Conservation (phyloP, 2,329 filamentous ascomycete genomes). For the Ophioceras dolichostomum region DNA sequence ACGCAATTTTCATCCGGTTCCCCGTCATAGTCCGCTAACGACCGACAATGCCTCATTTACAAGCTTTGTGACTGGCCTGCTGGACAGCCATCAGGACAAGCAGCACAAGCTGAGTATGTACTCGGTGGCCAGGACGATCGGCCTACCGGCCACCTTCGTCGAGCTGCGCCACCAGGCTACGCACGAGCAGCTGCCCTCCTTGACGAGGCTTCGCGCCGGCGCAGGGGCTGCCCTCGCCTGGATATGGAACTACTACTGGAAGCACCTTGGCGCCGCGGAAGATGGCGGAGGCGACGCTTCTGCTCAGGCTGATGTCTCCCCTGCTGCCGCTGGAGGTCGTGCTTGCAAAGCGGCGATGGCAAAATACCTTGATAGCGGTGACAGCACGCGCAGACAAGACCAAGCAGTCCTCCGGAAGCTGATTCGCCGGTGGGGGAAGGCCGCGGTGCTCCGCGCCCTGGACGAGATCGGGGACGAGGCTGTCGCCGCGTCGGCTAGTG, state of each 20-base stretch:
- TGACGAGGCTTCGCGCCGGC: conserved; percentile 59
- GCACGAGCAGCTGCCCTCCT: conserved; percentile 72
- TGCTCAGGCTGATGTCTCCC: not conserved
- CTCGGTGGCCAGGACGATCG: conserved; percentile 53
- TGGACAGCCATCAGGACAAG: conserved; percentile 61
- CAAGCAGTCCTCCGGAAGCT: conserved; percentile 9
- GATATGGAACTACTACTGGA: conserved; percentile 90
- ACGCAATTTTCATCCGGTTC: too few species aligned
- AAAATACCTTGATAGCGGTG: conserved; percentile 18
- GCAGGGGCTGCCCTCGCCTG: conserved; percentile 61
- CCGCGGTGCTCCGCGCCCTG: conserved; percentile 13
- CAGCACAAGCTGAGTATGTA: conserved; percentile 62
- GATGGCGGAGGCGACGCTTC: not conserved
- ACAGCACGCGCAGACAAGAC: conserved; percentile 7
- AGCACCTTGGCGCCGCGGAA: conserved; percentile 20
- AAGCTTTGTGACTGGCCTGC: conserved; percentile 69
- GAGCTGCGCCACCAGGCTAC: conserved; percentile 84
- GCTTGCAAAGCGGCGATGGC: conserved; percentile 22
- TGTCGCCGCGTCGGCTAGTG: too few species aligned
- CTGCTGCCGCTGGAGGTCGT: conserved; percentile 1
- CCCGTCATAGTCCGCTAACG: not conserved
- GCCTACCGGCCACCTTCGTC: conserved; percentile 67
- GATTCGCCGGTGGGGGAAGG: conserved; percentile 15
- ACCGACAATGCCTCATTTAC: too few species aligned
- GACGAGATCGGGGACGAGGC: conserved; percentile 15